phyloP scores from a whole-genome alignment of 805 yeast species.

The Saccharomycopsis javanensis region DNA sequence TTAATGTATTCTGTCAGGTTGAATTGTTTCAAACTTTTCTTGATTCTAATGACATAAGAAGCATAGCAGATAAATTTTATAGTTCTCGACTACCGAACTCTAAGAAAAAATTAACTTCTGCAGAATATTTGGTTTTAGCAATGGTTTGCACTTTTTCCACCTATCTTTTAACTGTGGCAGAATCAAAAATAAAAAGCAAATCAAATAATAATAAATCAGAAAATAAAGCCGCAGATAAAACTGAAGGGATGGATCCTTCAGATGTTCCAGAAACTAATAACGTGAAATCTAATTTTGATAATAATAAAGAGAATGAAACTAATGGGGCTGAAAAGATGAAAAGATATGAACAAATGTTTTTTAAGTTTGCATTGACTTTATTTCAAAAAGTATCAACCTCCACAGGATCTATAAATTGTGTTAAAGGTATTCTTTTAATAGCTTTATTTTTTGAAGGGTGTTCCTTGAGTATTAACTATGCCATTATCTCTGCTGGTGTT shows the following conservation, averaged over 20 bases:
- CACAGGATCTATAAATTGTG: slow-evolving; percentile 33
- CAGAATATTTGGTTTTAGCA: neutral
- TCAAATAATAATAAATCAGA: neutral
- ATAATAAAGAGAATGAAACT: neutral
- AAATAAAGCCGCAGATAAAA: neutral
- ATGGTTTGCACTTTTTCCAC: neutral
- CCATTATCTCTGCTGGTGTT: slow-evolving; percentile 36
- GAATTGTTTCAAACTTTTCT: neutral
- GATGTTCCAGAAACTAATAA: neutral
- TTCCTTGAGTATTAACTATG: slow-evolving; percentile 33
- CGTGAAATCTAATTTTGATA: neutral
- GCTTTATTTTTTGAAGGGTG: slow-evolving; percentile 29
- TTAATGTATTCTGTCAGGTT: neutral
- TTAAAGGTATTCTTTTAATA: slow-evolving; percentile 44
- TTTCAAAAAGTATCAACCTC: slow-evolving; percentile 37
- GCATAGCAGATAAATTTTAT: neutral
- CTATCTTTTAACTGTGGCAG: neutral
- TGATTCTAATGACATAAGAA: neutral
- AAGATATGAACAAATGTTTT: slow-evolving; percentile 20
- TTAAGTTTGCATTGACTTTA: slow-evolving; percentile 38
- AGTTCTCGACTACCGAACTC: neutral
- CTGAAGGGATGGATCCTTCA: no score
- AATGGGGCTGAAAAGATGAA: neutral
- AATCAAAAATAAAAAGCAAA: neutral
- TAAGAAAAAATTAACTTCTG: neutral